Base-by-base conservation (phyloP, 1,284 basidiomycete species). In the Abortiporus biennis region DNA sequence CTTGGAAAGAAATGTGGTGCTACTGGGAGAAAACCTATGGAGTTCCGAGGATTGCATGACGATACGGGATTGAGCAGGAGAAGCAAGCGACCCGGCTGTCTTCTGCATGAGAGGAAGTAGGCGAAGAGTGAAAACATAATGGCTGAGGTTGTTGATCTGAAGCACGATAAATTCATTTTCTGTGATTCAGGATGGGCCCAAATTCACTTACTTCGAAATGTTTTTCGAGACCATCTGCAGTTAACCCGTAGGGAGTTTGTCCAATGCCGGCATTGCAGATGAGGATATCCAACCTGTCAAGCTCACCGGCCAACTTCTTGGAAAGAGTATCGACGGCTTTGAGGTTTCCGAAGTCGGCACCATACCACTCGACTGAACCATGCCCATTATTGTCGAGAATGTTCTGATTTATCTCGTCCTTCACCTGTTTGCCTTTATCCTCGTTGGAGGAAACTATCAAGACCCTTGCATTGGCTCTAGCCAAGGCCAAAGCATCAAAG, bases 361-460 rank as follows among this genome's bases (percentile, higher is more conserved):
- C 54, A 31, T 52, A 43, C 53, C 56, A 62, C 9, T 48, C 45
- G 20, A 58, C 47, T 3, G 55, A 52, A 6, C 57, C 59, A 16
- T 48, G 86, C 29, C 80, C 76, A 12, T 82, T 71, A 31, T 85
- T 80, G 59, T 93, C 87, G 46, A 76, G 69, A 43, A 86, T 67
- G 50, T 85, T 78, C 21, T 70, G 38, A 40, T 57, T 57, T 34
- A 58, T 55, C 41, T 65, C 62, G 2, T 57, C 54, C 27, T 68
- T 64, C 1, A 56, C 54, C 11, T 53, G 37, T 33, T 50, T 55
- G 25, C 59, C 59, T 37, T 58, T 55, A 33, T 54, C 51, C 24
- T 48, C 48, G 43, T 50, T 54, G 9, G 58, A 54, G 19, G 58
- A 60, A 19, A 59, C 45, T 43, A 60, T 59, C 45, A 59, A 48